phyloP scores from a whole-genome alignment of 208 protist species.

The Spongospora subterranea region DNA sequence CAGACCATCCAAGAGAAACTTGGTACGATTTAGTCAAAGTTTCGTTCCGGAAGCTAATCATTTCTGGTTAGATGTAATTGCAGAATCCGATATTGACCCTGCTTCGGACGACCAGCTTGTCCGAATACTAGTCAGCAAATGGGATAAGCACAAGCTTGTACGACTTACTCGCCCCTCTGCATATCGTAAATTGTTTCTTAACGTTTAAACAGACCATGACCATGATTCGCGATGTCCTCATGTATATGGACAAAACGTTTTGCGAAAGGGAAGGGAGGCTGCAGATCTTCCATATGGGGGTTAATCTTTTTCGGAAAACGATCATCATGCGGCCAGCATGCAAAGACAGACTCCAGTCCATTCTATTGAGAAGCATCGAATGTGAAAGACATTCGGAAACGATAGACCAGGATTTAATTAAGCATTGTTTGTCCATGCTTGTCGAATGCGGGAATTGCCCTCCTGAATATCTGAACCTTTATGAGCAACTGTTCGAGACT shows the following conservation, averaged over 20 bases:
- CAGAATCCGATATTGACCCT: slow-evolving; percentile 3
- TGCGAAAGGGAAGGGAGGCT: slow-evolving; percentile 1
- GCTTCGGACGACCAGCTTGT: slow-evolving; percentile 58
- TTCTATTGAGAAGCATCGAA: slow-evolving; percentile 45
- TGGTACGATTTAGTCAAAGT: slow-evolving; percentile 13
- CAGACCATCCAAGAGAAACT: slow-evolving; percentile 60
- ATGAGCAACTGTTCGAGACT: slow-evolving; percentile 59
- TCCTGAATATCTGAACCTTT: neutral
- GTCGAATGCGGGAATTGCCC: slow-evolving; percentile 47
- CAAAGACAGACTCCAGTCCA: slow-evolving; percentile 25
- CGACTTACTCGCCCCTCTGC: neutral
- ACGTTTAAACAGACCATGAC: slow-evolving; percentile 39
- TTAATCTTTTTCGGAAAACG: neutral
- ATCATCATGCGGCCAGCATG: neutral
- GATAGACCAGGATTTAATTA: slow-evolving; percentile 46
- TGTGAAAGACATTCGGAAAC: slow-evolving; percentile 22
- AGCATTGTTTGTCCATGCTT: slow-evolving; percentile 58
- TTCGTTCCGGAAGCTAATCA: neutral
- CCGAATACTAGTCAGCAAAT: neutral
- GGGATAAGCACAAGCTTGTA: slow-evolving; percentile 58
- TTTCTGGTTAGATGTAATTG: neutral
- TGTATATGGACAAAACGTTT: slow-evolving; percentile 66
- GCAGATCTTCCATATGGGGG: slow-evolving; percentile 40
- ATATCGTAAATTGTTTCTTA: neutral
- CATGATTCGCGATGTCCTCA: slow-evolving; percentile 61